Base-by-base conservation (phyloP, 768 basidiomycete species). In the Boletales sp. region DNA sequence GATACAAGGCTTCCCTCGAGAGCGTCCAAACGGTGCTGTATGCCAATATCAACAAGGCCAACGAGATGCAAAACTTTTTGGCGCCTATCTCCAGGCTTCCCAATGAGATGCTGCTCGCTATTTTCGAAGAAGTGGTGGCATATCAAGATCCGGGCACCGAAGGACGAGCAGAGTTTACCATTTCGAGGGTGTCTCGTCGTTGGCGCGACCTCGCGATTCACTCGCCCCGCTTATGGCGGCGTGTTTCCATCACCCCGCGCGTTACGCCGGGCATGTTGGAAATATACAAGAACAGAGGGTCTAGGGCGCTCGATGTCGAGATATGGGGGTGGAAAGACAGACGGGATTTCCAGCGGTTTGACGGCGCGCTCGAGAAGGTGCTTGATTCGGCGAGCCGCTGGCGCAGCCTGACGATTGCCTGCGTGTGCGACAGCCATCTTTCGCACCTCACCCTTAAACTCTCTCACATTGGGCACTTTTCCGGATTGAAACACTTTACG, bases 171-270 rank as follows among this genome's bases (percentile, higher is more conserved):
- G 65, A 67, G 38, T 65, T 52, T 4, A 48, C 45, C 40, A 55
- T 70, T 14, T 60, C 68, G 41, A 57, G 57, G 21, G 69, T 70
- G 11, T 68, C 64, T 19, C 69, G 58, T 36, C 57, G 65, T 32
- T 70, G 68, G 66, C 61, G 69, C 51, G 50, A 57, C 30, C 52
- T 68, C n/a, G 59, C 60, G 14, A 48, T 69, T 24, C 55, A 68
- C 43, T 62, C 64, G 18, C 58, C 68, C 6, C 62, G 64, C 14
- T 44, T 68, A 30, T 68, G 66, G 66, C 58, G 62, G 19, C 56
- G 56, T 38, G 56, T 68, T 38, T 64, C 48, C 49, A 43, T 67
- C 34, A 55, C 51, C 3, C 67, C 66, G 14, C 47, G 54, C 14
- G 37, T 58, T 18, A 45, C 55, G 4, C 59, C 55, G 1, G 38